Percentiles rank a stretch among this genome's conserved stretches.
These are phyloP conservation scores for Erodium maritimum DNA, from an alignment of 345 rosid genomes.

Conservation along the genomic window DNA sequence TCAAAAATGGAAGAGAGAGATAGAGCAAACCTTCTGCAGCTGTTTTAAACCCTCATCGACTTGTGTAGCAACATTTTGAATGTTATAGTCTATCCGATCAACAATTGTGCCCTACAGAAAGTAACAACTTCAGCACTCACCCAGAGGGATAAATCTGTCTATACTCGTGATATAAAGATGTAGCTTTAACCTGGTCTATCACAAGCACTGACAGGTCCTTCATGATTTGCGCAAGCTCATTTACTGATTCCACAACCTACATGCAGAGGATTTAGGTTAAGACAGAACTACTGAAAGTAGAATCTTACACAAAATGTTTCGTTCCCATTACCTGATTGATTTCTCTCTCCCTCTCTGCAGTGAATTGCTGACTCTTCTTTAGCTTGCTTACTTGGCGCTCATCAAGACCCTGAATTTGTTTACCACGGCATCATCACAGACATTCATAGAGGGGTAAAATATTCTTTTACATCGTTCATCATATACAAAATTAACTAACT, in stretches of 20 bases:
- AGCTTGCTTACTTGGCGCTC: constrained; percentile 17
- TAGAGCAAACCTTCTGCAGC: constrained; percentile 47
- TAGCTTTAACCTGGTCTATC: constrained; percentile 65
- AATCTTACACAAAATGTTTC: not conserved
- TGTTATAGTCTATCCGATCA: constrained; percentile 80
- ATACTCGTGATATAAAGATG: not conserved
- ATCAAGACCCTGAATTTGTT: constrained; percentile 26
- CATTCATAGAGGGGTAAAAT: not conserved
- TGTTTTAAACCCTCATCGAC: constrained; percentile 90
- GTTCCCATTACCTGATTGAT: not conserved
- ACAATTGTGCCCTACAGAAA: constrained; percentile 64
- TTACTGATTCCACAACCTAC: constrained; percentile 81
- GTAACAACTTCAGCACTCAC: constrained; percentile 4
- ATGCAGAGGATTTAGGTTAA: not conserved
- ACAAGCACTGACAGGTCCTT: constrained; percentile 85
- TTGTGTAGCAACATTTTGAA: constrained; percentile 67
- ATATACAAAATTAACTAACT: not conserved
- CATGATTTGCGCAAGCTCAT: constrained; percentile 90
- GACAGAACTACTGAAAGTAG: not conserved
- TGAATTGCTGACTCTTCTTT: not conserved
- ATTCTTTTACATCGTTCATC: not conserved
- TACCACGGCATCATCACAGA: not conserved
- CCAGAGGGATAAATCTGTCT: not conserved
- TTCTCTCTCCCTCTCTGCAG: constrained; percentile 3
- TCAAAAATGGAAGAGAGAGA: not conserved